Evolutionary conservation across 1,139 yeast genomes (phyloP).

Genomic region (Waltiozyma sp.): DNA sequence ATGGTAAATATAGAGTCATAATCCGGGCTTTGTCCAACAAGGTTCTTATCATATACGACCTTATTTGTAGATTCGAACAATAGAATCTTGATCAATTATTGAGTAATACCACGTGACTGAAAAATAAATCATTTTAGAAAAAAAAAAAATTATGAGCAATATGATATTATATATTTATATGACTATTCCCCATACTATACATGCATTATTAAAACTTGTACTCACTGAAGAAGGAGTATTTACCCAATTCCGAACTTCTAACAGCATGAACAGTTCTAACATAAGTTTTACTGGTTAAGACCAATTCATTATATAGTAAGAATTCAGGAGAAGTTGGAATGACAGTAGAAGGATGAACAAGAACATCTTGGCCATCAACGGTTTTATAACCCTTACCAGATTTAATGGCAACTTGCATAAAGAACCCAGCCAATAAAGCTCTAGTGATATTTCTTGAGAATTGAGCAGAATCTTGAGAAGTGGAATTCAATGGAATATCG

Average conservation of each 20-base stretch:
- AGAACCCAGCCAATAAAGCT: conserved; percentile 88
- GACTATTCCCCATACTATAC: too few species aligned
- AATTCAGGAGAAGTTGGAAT: conserved; percentile 57
- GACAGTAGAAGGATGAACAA: conserved; percentile 80
- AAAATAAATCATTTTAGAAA: too few species aligned
- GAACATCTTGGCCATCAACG: conserved; percentile 51
- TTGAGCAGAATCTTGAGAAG: conserved; percentile 55
- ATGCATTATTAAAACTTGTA: conserved; percentile 15
- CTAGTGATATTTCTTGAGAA: conserved; percentile 70
- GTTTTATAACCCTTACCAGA: conserved; percentile 66
- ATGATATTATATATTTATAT: too few species aligned
- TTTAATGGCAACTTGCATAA: conserved; percentile 65
- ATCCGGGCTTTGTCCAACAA: too few species aligned
- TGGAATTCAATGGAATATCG: conserved; percentile 62
- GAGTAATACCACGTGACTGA: too few species aligned
- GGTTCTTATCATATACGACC: too few species aligned
- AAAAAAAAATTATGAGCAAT: too few species aligned
- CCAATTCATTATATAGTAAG: conserved; percentile 73
- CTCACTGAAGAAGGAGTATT: conserved; percentile 21
- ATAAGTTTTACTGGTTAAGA: conserved; percentile 78
- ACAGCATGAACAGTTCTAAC: conserved; percentile 90
- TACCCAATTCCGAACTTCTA: conserved; percentile 67
- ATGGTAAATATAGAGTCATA: too few species aligned
- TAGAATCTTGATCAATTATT: too few species aligned
- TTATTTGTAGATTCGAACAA: too few species aligned